Conservation (phyloP, 140 eudicot genomes). For the Oenanthe javanica region DNA sequence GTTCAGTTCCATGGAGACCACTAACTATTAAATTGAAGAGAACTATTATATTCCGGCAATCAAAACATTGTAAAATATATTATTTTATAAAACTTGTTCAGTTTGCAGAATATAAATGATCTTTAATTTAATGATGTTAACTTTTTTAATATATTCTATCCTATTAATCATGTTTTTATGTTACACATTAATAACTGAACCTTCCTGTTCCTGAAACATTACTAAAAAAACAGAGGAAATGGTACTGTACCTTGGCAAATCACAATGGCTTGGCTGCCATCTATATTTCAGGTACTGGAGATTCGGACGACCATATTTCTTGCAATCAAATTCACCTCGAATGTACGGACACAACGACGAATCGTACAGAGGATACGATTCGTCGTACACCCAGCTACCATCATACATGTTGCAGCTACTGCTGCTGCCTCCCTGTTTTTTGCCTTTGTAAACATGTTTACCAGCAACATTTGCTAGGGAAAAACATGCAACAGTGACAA, state of each 20-base stretch:
- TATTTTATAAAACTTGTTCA: no score
- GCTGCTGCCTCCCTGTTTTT: background rate
- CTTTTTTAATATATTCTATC: no score
- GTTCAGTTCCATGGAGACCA: no score
- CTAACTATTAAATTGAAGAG: no score
- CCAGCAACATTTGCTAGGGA: background rate
- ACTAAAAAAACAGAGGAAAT: background rate
- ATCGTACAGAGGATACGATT: slow-evolving; percentile 57
- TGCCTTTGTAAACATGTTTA: background rate
- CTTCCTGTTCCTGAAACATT: background rate
- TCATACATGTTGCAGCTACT: slow-evolving; percentile 42
- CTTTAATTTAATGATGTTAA: no score
- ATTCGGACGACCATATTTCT: slow-evolving; percentile 55
- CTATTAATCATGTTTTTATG: background rate
- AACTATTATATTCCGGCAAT: no score
- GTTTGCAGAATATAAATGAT: no score
- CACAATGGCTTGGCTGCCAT: slow-evolving; percentile 65
- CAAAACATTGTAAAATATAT: no score
- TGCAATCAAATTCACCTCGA: slow-evolving; percentile 51
- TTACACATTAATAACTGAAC: background rate
- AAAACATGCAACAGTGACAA: background rate
- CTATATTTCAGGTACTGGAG: slow-evolving; percentile 48
- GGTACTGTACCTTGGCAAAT: slow-evolving; percentile 50
- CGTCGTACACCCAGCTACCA: slow-evolving; percentile 70
- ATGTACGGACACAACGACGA: slow-evolving; percentile 48